Percentiles rank a stretch among this genome's conserved stretches.
Conservation (phyloP, 371 early-diverging fungal genomes). For the Polyrhizophydium stewartii region DNA sequence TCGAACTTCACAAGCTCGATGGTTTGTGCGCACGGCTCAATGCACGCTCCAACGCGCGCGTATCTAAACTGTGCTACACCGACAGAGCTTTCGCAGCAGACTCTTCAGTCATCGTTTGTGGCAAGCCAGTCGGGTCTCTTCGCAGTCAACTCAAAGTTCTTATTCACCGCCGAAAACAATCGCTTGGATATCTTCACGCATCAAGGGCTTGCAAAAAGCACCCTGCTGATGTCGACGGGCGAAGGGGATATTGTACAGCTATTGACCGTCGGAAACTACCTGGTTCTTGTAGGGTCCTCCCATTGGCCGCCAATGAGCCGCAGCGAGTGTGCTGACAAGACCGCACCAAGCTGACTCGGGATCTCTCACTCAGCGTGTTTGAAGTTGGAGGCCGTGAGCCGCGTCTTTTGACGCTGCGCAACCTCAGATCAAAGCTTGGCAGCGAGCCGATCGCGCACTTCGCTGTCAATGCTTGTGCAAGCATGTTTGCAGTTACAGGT, state of each 20-base stretch:
- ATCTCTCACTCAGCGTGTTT: background rate
- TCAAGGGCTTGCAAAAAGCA: slow-evolving; percentile 21
- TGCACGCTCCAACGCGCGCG: background rate
- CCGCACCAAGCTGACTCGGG: background rate
- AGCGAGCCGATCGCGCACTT: background rate
- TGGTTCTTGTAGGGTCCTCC: background rate
- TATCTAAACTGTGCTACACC: background rate
- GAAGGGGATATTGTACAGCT: slow-evolving; percentile 19
- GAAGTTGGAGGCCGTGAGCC: slow-evolving; percentile 1
- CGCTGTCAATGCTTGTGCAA: background rate
- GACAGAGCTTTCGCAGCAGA: background rate
- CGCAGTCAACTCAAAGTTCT: slow-evolving; percentile 14
- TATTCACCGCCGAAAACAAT: slow-evolving; percentile 16
- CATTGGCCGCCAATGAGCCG: too few relatives aligned
- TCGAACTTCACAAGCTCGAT: background rate
- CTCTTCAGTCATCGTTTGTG: background rate
- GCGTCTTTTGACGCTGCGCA: background rate
- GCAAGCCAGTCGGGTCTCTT: slow-evolving; percentile 4
- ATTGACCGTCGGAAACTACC: background rate
- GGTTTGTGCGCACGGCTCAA: background rate
- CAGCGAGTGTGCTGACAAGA: too few relatives aligned
- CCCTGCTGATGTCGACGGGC: slow-evolving; percentile 7
- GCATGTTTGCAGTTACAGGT: background rate
- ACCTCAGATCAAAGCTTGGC: background rate
- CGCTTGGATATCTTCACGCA: slow-evolving; percentile 24